phyloP scores from a whole-genome alignment of 768 basidiomycete species.

The Hypsizygus marmoreus region DNA sequence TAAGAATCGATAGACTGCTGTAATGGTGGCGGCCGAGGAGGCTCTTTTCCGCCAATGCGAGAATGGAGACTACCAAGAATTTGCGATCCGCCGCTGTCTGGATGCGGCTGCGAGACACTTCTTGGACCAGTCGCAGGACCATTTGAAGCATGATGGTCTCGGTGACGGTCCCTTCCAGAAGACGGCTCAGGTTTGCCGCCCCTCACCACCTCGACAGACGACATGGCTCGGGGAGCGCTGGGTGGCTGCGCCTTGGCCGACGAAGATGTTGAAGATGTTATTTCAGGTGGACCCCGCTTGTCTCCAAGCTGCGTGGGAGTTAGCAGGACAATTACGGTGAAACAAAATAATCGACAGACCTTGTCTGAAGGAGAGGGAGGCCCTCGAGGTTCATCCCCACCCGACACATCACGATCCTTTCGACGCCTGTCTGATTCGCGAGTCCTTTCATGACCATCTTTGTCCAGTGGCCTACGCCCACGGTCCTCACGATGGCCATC shows the following conservation, averaged over 20 bases:
- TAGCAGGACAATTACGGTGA: conserved; percentile 10
- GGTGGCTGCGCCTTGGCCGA: conserved; percentile 50
- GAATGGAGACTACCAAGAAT: conserved; percentile 40
- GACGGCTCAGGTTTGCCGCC: conserved; percentile 40
- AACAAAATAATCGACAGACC: conserved; percentile 38
- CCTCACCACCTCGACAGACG: conserved; percentile 45
- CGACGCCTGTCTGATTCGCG: conserved; percentile 71
- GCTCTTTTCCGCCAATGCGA: conserved; percentile 65
- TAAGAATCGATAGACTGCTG: conserved; percentile 44
- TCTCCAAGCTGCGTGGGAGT: conserved; percentile 44
- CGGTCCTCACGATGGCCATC: conserved; percentile 79
- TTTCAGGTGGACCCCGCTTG: conserved; percentile 54
- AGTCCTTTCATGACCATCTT: conserved; percentile 65
- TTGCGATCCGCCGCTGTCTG: conserved; percentile 22
- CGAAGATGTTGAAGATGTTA: conserved; percentile 36
- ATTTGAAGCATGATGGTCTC: conserved; percentile 45
- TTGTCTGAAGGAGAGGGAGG: conserved; percentile 49
- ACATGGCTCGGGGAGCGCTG: conserved; percentile 71
- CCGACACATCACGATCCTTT: conserved; percentile 60
- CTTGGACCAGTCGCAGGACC: conserved; percentile 19
- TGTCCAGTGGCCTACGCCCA: conserved; percentile 63
- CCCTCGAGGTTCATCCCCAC: conserved; percentile 47
- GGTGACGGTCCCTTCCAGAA: conserved; percentile 46
- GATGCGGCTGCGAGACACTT: conserved; percentile 19
- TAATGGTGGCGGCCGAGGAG: conserved; percentile 32